Evolutionary conservation across 768 basidiomycete genomes (phyloP), one percentile per base, ranked within the genome.

Genomic region (Phaffia tasmanica): DNA sequence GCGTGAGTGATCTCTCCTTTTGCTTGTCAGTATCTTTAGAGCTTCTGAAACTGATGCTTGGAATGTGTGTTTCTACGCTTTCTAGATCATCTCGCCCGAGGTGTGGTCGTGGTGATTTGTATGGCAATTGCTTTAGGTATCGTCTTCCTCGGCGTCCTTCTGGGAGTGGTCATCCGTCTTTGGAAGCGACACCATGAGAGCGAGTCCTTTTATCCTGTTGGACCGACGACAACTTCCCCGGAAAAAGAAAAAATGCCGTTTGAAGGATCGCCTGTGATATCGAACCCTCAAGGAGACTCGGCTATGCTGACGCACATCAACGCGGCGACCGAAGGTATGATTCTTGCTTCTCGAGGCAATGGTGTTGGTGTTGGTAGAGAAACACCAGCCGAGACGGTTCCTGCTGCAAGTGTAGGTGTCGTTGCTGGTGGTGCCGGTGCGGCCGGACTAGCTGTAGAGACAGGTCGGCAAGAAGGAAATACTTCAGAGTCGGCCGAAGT

Each of bases 81-180:
- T 71, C 11, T 71, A 89, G 90, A 85, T 72, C 88, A 90, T 80
- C 82, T 99, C 64, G 89, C 93, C 0, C 83, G 84, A 27, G 95
- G 94, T 1, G 82, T 98, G 48, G 91, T 99, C 63, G 97, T 98
- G 71, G 82, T 99, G 54, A 92, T 99, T 71, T 93, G 92, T 1
- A 95, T 99, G 70, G 95, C 95, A 29, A 95, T 97, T 70, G 86
- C 89, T 14, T 91, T 92, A 19, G 95, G 94, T 21, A 83, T 97
- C 25, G 87, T 93, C 48, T 93, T 92, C 81, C 79, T 93, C 21
- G 63, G 75, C 19, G 71, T 75, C 42, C 72, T 77, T 5, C 62
- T 77, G 19, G 74, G 73, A 46, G 65, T 77, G 18, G 71, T 76
- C 11, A 65, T 74, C 51, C 67, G 70, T 8, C 72, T 72, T 50